Evolutionary conservation across 2,329 filamentous ascomycete genomes (phyloP), one percentile per base, ranked within the genome.

Genomic region (Phyllosticta citribraziliensis): DNA sequence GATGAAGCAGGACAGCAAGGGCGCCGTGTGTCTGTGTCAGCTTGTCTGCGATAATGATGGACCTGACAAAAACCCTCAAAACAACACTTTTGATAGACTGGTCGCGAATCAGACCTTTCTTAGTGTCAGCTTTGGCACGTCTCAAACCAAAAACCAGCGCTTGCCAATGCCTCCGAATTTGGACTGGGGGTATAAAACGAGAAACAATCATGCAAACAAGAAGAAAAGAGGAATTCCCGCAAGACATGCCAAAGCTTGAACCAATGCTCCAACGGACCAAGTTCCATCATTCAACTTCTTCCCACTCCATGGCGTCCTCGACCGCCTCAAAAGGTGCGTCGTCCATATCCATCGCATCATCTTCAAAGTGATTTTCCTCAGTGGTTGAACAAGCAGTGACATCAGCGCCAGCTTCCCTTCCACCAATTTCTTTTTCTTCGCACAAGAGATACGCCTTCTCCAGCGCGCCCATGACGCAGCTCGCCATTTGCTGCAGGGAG

Each of bases 281-380:
- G 17, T 6, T n/a, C n/a, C 40, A 8, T 47, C 40, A 47, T 47
- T 47, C 40, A 5, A 47, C 40, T n/a, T 47, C 40, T n/a, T 47
- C 40, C 40, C 14, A 47, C 58, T 84, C 82, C 82, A 84, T 84
- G 1, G 80, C 81, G 64, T 84, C 82, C 2, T 82, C 78, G 71
- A 84, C 83, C 62, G 83, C 84, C 25, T 76, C 78, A 80, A 81
- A 84, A 62, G 79, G 76, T 9, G 75, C 74, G 60, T 79, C 76
- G 17, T 75, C 70, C 25, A 62, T 57, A 51, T 62, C 60, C 60
- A 55, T 55, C 12, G 40, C 6, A 47, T 56, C 58, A 51, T 58
- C 51, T 35, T 54, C 56, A 27, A 14, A 24, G 33, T 25, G 50
- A 25, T 30, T 2, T 22, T 22, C 60, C 5, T 2, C 22, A 50